Evolutionary conservation across 345 rosid species (phyloP), one percentile per base, ranked within the genome.

Genomic region (Brassica rapa): DNA sequence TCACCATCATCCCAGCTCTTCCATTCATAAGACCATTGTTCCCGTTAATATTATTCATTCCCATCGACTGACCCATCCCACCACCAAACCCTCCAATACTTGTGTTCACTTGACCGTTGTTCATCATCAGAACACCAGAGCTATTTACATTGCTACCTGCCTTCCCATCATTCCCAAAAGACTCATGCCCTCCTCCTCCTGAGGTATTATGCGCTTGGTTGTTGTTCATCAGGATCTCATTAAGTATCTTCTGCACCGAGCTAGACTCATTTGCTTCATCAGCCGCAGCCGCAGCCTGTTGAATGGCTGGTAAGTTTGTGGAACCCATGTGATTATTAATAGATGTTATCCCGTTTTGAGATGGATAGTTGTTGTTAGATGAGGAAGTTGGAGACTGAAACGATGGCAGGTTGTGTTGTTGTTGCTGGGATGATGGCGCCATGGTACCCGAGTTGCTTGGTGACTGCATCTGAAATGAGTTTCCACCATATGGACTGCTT

Each of bases 211-310:
- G 80, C 27, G 85, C 82, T 75, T 93, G 94, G 86, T 77, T 77
- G 30, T 27, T 27, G 71, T 91, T 82, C 86, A 89, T 85, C 88
- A 93, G 78, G 79, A 90, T 88, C 8, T 89, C 93, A 30, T 91
- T 94, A 60, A 95, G 80, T 72, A 95, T 85, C 82, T 95, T 95
- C 85, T 93, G 94, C 51, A 93, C 98, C 19, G 97, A 87, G 73
- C 91, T 95, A 0, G 98, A 83, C 72, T 87, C 94, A 33, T 82
- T 86, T 4, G 80, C 89, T 60, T 91, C 96, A 15, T 91, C 96
- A 57, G 86, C 83, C 6, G 88, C 96, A 57, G 86, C 83, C 6
- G 88, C 53, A 10, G 30, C 84, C 53, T 88, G 93, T 74, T 89
- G 98, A 83, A 75, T 68, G 30, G 89, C 90, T 0, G 30, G 30